Conservation (phyloP, 2,329 filamentous ascomycete genomes). For the Coniochaeta prunicola region DNA sequence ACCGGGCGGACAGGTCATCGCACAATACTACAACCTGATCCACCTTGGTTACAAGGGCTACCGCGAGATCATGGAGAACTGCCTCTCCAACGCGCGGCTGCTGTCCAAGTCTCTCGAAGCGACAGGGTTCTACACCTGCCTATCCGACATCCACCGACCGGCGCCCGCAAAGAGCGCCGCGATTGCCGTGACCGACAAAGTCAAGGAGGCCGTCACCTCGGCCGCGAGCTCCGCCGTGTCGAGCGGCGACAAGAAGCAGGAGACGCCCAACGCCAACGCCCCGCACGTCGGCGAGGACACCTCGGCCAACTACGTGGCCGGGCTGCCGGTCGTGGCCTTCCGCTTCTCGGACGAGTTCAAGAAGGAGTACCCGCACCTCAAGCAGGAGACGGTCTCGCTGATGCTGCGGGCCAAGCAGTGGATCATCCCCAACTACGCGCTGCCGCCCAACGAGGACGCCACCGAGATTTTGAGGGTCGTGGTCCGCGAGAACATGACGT, state of each 20-base stretch:
- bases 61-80: conserved; percentile 58
- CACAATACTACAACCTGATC: conserved; percentile 67
- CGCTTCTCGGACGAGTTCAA: conserved; percentile 54
- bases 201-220: conserved; percentile 3
- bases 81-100: conserved; percentile 55
- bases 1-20: conserved; percentile 61
- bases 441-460: conserved; percentile 54
- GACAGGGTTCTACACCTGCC: conserved; percentile 58
- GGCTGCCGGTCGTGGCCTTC: conserved; percentile 63
- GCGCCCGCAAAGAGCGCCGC: conserved; percentile 34
- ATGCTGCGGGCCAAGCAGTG: conserved; percentile 60
- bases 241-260: background rate
- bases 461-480: conserved; percentile 63
- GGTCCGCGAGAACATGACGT: conserved; percentile 58
- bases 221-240: conserved; percentile 17
- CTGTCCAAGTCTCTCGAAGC: conserved; percentile 56
- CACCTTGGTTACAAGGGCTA: conserved; percentile 63
- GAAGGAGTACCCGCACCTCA: conserved; percentile 52
- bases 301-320: conserved; percentile 54
- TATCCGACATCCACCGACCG: conserved; percentile 58
- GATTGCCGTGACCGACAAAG: conserved; percentile 10
- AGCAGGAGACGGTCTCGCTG: conserved; percentile 56
- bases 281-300: conserved; percentile 33
- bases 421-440: conserved; percentile 64
- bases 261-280: background rate